These are phyloP conservation scores for Sclerotinia sclerotiorum DNA, from an alignment of 2,329 filamentous ascomycete species.

Conservation along the genomic window DNA sequence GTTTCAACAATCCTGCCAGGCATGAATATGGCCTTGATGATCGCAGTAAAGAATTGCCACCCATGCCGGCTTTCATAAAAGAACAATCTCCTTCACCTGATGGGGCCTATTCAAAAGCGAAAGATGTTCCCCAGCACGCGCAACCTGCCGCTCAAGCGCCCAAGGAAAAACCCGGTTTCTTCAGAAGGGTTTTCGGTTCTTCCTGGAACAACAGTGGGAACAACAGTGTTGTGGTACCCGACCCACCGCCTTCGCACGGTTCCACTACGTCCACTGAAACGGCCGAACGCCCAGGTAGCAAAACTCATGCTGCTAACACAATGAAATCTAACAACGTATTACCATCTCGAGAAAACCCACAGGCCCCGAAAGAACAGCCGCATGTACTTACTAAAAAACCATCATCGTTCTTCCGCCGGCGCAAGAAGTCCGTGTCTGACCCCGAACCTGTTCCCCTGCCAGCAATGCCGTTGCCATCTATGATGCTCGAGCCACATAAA, in stretches of 20 bases:
- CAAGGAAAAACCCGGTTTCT: conserved; percentile 82
- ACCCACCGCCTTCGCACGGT: conserved; percentile 38
- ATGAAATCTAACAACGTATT: conserved; percentile 44
- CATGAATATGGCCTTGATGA: conserved; percentile 40
- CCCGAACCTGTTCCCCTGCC: conserved; percentile 57
- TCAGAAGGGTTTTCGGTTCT: conserved; percentile 81
- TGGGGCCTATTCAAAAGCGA: conserved; percentile 51
- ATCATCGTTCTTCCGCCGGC: conserved; percentile 88
- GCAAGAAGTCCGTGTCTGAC: conserved; percentile 86
- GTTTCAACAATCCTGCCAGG: conserved; percentile 42
- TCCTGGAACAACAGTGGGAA: conserved; percentile 57
- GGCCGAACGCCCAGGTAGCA: conserved; percentile 44
- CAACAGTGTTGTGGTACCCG: conserved; percentile 41
- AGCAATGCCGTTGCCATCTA: conserved; percentile 43
- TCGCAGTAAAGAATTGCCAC: conserved; percentile 35
- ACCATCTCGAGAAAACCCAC: conserved; percentile 36
- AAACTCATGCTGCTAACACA: conserved; percentile 48
- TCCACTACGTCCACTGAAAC: conserved; percentile 44
- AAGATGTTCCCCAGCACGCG: conserved; percentile 39
- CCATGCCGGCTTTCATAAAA: conserved; percentile 43
- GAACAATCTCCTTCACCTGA: conserved; percentile 54
- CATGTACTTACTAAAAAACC: conserved; percentile 76
- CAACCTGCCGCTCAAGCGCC: conserved; percentile 43
- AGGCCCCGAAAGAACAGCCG: conserved; percentile 35
- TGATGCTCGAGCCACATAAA: conserved; percentile 19